These are phyloP conservation scores for Priceomyces carsonii DNA, from an alignment of 805 yeast species.

Conservation along the genomic window DNA sequence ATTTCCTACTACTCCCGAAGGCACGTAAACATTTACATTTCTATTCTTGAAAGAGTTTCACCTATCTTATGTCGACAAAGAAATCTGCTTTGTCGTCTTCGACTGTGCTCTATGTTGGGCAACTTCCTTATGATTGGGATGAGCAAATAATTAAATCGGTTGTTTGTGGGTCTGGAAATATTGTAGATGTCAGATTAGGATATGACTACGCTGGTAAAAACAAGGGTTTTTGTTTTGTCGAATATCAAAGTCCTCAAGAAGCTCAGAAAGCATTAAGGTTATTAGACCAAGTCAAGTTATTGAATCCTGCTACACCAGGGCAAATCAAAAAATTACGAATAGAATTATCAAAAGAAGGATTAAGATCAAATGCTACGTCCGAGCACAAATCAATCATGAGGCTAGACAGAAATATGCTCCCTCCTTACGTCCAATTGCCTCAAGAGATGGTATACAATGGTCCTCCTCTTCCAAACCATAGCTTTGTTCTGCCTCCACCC, in stretches of 20 bases:
- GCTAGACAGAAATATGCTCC: slow-evolving; percentile 48
- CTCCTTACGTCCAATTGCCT: slow-evolving; percentile 60
- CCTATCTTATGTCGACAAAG: slow-evolving; percentile 10
- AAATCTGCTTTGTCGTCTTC: slow-evolving; percentile 19
- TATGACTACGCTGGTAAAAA: slow-evolving; percentile 58
- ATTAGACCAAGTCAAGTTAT: slow-evolving; percentile 44
- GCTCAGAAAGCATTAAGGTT: slow-evolving; percentile 51
- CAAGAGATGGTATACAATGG: slow-evolving; percentile 37
- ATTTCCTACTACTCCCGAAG: too few relatives aligned
- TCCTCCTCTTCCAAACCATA: slow-evolving; percentile 11
- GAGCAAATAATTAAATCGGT: slow-evolving; percentile 59
- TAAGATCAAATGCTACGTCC: slow-evolving; percentile 35
- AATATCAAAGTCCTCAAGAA: slow-evolving; percentile 51
- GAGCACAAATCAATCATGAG: slow-evolving; percentile 44
- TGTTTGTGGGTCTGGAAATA: slow-evolving; percentile 71
- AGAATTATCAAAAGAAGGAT: slow-evolving; percentile 63
- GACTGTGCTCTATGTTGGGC: slow-evolving; percentile 58
- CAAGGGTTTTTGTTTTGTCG: slow-evolving; percentile 70
- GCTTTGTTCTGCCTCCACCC: slow-evolving; percentile 4
- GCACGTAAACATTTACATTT: too few relatives aligned
- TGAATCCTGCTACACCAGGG: slow-evolving; percentile 34
- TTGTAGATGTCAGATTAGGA: slow-evolving; percentile 66
- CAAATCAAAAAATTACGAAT: slow-evolving; percentile 49
- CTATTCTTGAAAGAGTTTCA: too few relatives aligned
- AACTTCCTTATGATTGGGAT: slow-evolving; percentile 72